Evolutionary conservation across 108 stramenopile species (phyloP).

Genomic region (Poteriospumella lacustris): DNA sequence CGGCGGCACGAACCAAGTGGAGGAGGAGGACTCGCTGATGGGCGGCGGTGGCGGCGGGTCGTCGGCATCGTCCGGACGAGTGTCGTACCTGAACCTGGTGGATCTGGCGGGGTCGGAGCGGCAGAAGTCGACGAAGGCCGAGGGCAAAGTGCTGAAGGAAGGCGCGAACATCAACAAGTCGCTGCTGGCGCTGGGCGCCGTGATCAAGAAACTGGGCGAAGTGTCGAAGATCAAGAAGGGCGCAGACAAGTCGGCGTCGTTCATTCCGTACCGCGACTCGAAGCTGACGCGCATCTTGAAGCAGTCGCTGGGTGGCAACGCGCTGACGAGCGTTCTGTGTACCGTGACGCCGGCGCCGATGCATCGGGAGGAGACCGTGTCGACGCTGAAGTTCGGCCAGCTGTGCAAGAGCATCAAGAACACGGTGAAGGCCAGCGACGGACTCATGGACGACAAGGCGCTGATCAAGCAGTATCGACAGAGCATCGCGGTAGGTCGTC

Average conservation of each 20-base stretch:
- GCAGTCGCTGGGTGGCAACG: constrained; percentile 58
- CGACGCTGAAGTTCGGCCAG: constrained; percentile 26
- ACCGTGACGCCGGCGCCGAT: constrained; percentile 43
- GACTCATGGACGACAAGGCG: constrained; percentile 10
- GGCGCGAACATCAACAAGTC: constrained; percentile 52
- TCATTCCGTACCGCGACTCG: constrained; percentile 56
- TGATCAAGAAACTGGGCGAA: constrained; percentile 48
- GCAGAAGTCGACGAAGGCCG: constrained; percentile 12
- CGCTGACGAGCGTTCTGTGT: constrained; percentile 47
- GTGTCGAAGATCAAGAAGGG: constrained; percentile 25
- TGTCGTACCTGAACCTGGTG: constrained; percentile 42
- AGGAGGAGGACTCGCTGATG: background rate
- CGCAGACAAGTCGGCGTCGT: background rate
- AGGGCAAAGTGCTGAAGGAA: constrained; percentile 43
- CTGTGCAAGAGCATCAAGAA: constrained; percentile 25
- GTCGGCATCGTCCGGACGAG: background rate
- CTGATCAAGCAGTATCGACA: constrained; percentile 9
- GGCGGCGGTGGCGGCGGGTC: background rate
- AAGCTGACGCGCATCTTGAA: constrained; percentile 62
- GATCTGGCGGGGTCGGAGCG: constrained; percentile 56
- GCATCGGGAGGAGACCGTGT: constrained; percentile 27
- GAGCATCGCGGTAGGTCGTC: background rate
- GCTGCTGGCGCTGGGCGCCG: constrained; percentile 52
- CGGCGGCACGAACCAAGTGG: constrained; percentile 9
- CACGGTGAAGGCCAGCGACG: background rate